These are phyloP conservation scores for Fusarium coicis DNA, from an alignment of 2,329 filamentous ascomycete species.

Conservation along the genomic window DNA sequence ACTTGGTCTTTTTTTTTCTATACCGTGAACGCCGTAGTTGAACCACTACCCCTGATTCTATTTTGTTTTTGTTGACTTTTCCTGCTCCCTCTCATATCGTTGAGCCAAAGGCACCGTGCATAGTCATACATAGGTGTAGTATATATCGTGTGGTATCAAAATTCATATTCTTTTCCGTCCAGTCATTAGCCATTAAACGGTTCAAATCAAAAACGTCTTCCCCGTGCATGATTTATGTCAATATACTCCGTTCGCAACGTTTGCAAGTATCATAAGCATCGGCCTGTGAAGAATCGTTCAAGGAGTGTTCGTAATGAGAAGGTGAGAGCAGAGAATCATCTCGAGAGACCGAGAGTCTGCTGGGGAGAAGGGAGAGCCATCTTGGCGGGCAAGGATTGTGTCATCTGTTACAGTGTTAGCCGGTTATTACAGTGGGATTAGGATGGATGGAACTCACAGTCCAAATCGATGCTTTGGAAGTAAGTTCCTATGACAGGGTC, in stretches of 20 bases:
- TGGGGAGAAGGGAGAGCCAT: slow-evolving; percentile 62
- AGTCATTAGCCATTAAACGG: slow-evolving; percentile 47
- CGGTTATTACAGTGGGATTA: neutral
- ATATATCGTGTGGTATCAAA: slow-evolving; percentile 45
- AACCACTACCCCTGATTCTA: slow-evolving; percentile 12
- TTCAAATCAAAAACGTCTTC: slow-evolving; percentile 8
- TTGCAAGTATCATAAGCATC: neutral
- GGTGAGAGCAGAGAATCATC: slow-evolving; percentile 60
- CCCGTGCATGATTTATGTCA: neutral
- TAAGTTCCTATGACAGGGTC: slow-evolving; percentile 61
- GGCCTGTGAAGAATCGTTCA: neutral
- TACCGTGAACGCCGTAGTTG: slow-evolving; percentile 38
- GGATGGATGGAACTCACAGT: slow-evolving; percentile 59
- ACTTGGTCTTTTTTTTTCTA: slow-evolving; percentile 27
- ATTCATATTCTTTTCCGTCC: slow-evolving; percentile 40
- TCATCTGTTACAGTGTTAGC: slow-evolving; percentile 42
- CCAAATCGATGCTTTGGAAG: slow-evolving; percentile 66
- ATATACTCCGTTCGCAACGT: neutral
- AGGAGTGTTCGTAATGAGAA: slow-evolving; percentile 54
- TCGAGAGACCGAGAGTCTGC: slow-evolving; percentile 62
- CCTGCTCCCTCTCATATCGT: neutral
- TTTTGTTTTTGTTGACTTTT: slow-evolving; percentile 7
- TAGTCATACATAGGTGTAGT: slow-evolving; percentile 31
- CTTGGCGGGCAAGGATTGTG: slow-evolving; percentile 56
- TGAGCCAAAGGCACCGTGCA: slow-evolving; percentile 5